These are phyloP conservation scores for Stylonectria norvegica DNA, from an alignment of 2,329 filamentous ascomycete genomes.

Conservation along the genomic window DNA sequence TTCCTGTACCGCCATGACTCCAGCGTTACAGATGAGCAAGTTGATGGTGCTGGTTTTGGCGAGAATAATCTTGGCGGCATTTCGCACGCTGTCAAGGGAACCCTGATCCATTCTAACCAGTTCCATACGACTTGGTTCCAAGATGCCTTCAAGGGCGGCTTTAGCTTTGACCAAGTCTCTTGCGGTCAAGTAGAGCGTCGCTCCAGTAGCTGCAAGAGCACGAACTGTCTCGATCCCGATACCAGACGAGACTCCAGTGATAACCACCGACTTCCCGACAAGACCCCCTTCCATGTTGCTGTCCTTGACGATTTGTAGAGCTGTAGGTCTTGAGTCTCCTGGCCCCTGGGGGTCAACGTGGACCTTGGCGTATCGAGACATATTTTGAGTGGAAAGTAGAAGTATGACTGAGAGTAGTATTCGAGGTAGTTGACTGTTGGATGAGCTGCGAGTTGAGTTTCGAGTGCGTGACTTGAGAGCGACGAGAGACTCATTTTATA, in stretches of 20 bases:
- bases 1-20: conserved; percentile 14
- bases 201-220: conserved; percentile 38
- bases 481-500: too few relatives aligned
- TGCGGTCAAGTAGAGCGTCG: conserved; percentile 15
- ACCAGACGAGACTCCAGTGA: conserved; percentile 42
- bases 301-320: conserved; percentile 36
- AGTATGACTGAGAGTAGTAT: too few relatives aligned
- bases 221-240: conserved; percentile 42
- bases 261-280: conserved; percentile 35
- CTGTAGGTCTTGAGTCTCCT: conserved; percentile 38
- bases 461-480: too few relatives aligned
- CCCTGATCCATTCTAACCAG: conserved; percentile 22
- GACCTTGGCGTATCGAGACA: conserved; percentile 11
- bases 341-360: conserved; percentile 37
- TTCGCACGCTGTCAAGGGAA: conserved; percentile 21
- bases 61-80: conserved; percentile 18
- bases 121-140: conserved; percentile 6
- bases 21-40: conserved; percentile 21
- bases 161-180: conserved; percentile 16
- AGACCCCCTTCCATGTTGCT: conserved; percentile 31
- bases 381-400: not conserved
- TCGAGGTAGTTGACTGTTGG: too few relatives aligned
- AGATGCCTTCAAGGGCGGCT: conserved; percentile 4
- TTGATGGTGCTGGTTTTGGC: conserved; percentile 13
- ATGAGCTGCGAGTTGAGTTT: too few relatives aligned